These are phyloP conservation scores for Prunus dulcis DNA, from an alignment of 306 rosid genomes.

Conservation along the genomic window DNA sequence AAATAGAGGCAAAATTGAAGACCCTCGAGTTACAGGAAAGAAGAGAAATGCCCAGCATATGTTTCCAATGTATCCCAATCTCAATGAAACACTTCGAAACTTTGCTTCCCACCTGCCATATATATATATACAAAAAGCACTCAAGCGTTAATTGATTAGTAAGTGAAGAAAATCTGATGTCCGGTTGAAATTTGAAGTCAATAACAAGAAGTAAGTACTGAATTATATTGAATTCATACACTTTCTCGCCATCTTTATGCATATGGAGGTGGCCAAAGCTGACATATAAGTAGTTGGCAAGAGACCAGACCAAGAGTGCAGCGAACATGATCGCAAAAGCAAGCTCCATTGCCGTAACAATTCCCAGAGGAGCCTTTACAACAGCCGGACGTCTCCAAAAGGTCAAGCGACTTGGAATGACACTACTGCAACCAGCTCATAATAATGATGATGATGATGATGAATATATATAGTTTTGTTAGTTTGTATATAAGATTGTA, in stretches of 20 bases:
- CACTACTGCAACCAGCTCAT: slow-evolving; percentile 3
- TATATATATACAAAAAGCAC: no score
- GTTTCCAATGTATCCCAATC: slow-evolving; percentile 66
- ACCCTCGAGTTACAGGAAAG: slow-evolving; percentile 65
- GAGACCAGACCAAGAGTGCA: slow-evolving; percentile 64
- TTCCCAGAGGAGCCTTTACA: slow-evolving; percentile 53
- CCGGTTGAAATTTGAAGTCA: no score
- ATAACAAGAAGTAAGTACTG: no score
- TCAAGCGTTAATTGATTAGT: background rate
- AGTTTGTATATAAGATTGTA: background rate
- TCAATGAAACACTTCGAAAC: slow-evolving; percentile 60
- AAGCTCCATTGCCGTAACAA: slow-evolving; percentile 52
- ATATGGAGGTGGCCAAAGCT: slow-evolving; percentile 52
- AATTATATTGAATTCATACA: slow-evolving; percentile 21
- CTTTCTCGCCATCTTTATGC: slow-evolving; percentile 37
- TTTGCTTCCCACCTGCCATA: slow-evolving; percentile 59
- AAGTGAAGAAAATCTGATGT: no score
- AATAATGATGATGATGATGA: background rate
- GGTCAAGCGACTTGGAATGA: background rate
- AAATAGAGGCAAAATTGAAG: slow-evolving; percentile 56
- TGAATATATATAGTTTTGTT: background rate
- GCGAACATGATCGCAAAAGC: slow-evolving; percentile 45
- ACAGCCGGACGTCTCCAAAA: slow-evolving; percentile 45
- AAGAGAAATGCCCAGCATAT: slow-evolving; percentile 78
- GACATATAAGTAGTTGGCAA: slow-evolving; percentile 49